Evolutionary conservation across 176 grass and related monocot species (phyloP).

Genomic region (Carex cristatella): DNA sequence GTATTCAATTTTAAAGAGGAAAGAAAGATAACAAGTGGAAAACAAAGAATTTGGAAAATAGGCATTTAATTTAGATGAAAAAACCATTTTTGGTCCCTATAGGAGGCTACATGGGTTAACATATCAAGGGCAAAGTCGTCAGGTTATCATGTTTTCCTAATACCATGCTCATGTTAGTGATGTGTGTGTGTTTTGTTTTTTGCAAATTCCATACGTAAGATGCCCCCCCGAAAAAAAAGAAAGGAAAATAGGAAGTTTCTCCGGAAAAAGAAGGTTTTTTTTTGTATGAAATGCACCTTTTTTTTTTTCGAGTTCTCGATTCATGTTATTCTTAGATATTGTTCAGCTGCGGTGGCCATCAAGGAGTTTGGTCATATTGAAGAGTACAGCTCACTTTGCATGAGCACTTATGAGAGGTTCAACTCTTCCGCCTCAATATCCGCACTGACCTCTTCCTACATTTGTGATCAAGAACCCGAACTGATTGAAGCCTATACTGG

Average conservation of each 20-base stretch:
- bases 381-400: conserved; percentile 58
- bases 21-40: background rate
- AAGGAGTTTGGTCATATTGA: conserved; percentile 93
- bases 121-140: background rate
- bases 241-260: background rate
- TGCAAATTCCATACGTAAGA: too few species aligned
- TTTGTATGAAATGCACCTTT: conserved; percentile 6
- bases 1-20: background rate
- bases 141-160: background rate
- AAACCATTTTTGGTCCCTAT: background rate
- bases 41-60: background rate
- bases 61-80: background rate
- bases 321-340: conserved; percentile 29
- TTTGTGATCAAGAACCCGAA: conserved; percentile 96
- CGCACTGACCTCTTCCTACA: conserved; percentile 69
- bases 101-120: background rate
- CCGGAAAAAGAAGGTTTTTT: background rate
- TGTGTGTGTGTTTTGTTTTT: too few species aligned
- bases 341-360: conserved; percentile 67
- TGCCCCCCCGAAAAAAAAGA: background rate
- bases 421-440: conserved; percentile 70
- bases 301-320: conserved; percentile 11
- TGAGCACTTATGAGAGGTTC: conserved; percentile 76
- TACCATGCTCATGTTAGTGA: background rate
- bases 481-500: conserved; percentile 78